phyloP scores from a whole-genome alignment of 768 basidiomycete species.

The Suillus subaureus region DNA sequence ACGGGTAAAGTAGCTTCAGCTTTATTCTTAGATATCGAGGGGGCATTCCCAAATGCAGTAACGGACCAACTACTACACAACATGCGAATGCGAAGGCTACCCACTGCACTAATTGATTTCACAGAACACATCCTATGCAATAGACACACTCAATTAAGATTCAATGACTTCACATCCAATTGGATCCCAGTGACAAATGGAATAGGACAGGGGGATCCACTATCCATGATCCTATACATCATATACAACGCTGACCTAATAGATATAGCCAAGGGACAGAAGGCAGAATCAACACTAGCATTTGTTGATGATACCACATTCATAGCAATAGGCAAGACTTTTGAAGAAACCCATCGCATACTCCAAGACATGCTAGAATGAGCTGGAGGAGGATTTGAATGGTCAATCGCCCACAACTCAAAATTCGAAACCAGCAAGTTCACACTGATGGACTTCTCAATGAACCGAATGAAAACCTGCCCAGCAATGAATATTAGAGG shows the following conservation, averaged over 20 bases:
- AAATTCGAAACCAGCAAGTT: conserved; percentile 19
- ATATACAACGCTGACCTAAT: not conserved
- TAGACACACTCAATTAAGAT: too few species aligned
- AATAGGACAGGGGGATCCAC: too few species aligned
- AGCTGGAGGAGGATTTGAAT: conserved; percentile 15
- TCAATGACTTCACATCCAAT: too few species aligned
- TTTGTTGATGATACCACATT: conserved; percentile 33
- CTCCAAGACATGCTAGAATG: conserved; percentile 29
- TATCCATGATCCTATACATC: too few species aligned
- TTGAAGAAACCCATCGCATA: conserved; percentile 21
- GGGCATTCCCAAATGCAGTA: conserved; percentile 44
- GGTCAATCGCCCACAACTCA: conserved; percentile 21
- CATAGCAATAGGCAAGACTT: conserved; percentile 22
- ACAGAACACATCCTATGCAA: too few species aligned
- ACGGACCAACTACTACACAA: conserved; percentile 34
- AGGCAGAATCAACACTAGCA: conserved; percentile 19
- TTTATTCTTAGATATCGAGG: conserved; percentile 46
- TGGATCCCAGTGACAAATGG: too few species aligned
- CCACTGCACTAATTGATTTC: too few species aligned
- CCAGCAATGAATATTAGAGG: not conserved
- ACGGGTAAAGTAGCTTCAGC: conserved; percentile 34
- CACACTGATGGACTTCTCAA: conserved; percentile 10
- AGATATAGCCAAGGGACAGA: conserved; percentile 24
- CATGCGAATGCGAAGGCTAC: conserved; percentile 17
- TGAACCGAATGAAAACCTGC: not conserved